phyloP scores from a whole-genome alignment of 768 basidiomycete genomes.

The Exidia glandulosa region DNA sequence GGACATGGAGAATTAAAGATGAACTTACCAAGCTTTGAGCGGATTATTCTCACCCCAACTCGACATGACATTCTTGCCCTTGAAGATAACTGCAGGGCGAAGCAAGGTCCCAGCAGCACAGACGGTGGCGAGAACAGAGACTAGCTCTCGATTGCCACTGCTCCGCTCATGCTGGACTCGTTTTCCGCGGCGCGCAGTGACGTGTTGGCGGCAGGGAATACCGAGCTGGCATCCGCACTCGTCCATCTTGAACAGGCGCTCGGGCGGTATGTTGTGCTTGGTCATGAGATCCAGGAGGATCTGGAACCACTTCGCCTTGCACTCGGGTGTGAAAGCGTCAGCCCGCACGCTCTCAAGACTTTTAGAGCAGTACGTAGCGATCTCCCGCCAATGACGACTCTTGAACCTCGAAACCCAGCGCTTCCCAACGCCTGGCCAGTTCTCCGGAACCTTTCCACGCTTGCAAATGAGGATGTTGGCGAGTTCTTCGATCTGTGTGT shows the following conservation, averaged over 20 bases:
- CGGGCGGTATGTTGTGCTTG: background rate
- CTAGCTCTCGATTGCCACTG: slow-evolving; percentile 11
- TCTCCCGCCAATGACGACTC: too few relatives aligned
- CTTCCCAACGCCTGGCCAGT: too few relatives aligned
- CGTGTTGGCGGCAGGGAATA: background rate
- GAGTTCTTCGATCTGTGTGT: too few relatives aligned
- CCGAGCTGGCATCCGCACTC: background rate
- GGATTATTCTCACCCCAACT: slow-evolving; percentile 5
- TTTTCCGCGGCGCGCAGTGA: slow-evolving; percentile 9
- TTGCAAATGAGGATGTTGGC: too few relatives aligned
- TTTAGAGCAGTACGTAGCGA: too few relatives aligned
- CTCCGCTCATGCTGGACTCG: background rate
- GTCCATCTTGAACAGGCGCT: slow-evolving; percentile 4
- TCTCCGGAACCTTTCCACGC: too few relatives aligned
- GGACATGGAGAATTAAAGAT: background rate
- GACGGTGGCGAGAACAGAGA: slow-evolving; percentile 7
- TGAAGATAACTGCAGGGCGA: slow-evolving; percentile 9
- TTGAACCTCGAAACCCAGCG: too few relatives aligned
- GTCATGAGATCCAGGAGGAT: too few relatives aligned
- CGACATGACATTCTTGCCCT: slow-evolving; percentile 3
- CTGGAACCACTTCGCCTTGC: too few relatives aligned
- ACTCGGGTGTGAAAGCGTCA: too few relatives aligned
- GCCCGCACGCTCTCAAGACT: too few relatives aligned
- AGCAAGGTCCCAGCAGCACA: slow-evolving; percentile 11
- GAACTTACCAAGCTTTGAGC: slow-evolving; percentile 17